Evolutionary conservation across 2,329 filamentous ascomycete species (phyloP), one percentile per base, ranked within the genome.

Genomic region (Periglandula ipomoeae): DNA sequence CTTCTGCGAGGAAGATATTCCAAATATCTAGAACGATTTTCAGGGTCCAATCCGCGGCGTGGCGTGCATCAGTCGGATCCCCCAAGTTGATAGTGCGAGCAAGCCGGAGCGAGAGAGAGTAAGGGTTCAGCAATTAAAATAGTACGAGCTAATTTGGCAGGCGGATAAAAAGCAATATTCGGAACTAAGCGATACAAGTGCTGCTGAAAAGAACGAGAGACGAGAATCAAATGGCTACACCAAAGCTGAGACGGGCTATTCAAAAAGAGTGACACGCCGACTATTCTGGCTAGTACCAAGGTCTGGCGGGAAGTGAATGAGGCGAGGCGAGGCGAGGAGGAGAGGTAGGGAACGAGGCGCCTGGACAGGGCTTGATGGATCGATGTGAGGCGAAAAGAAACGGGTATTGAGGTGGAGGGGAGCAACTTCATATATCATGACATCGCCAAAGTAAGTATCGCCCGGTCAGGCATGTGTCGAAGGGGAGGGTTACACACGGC

Each of bases 211-310:
- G 27, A 26, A 47, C 40, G 43, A 42, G 37, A 7, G 15, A 24
- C 35, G 48, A 38, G 17, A 44, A 37, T 22, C 6, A 24, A 23
- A 45, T 26, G 27, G 20, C 23, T n/a, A 34, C 22, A 22, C 30
- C 8, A 39, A 20, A n/a, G 23, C 34, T 20, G n/a, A 39, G 34
- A 19, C 26, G 41, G 22, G 32, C 19, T 22, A n/a, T 39, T 23
- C 13, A 10, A 49, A 51, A 44, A 23, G 47, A 51, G 35, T 49
- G 50, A 39, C 46, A 51, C 42, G 50, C 46, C 47, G 26, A 49
- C 43, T 35, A 13, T 8, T 4, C 17, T 35, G 42, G 19, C 13
- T 22, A 30, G 10, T 15, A 23, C 35, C 26, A 11, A 32, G 19
- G 43, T 46, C 46, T 32, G 44, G 26, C 50, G 46, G 19, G 23